Evolutionary conservation across 352 stramenopile genomes (phyloP), one percentile per base, ranked within the genome.

Genomic region (Phytophthora sp.): DNA sequence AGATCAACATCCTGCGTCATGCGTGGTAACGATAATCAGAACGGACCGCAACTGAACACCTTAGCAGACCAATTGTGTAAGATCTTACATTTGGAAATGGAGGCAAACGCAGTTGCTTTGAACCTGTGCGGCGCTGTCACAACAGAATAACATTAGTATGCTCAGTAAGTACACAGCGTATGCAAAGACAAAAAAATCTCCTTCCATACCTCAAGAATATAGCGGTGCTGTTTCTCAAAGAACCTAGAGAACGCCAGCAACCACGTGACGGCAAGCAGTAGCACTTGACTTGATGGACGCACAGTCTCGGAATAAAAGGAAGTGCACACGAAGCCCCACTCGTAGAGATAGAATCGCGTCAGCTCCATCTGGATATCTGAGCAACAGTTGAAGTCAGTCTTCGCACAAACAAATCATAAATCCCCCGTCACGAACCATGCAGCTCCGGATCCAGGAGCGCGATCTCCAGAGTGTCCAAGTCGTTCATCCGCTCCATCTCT

Each of bases 291-390:
- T 1, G 69, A 65, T 12, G 71, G 65, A 7, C 39, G 55, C 7
- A 4, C 7, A 33, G 31, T 11, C 1, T 58, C 29, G 11, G 39
- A 49, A 42, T 86, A 93, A 49, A 93, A 86, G 0, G 57, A 13
- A 13, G 31, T 31, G 39, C 66, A 87, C 0, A 86, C 73, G 51
- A 91, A 93, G 2, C 82, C 80, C 82, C 82, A 90, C 11, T 88
- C 69, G 58, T 89, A 86, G 8, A 93, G 56, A 24, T 90, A 89
- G 63, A 79, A 79, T 12, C 71, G 71, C 39, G 77, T 72, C 13
- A 91, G 53, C 44, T 93, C 80, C 41, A 73, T 70, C 26, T 67
- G 76, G 23, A 71, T 35, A 3, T 51, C 74, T 80, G n/a, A 18
- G 41, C 35, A 45, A 3, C n/a, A 63, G 9, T n/a, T 16, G 56